These are phyloP conservation scores for Pyrus hybrid DNA, from an alignment of 331 rosid genomes.

Conservation along the genomic window DNA sequence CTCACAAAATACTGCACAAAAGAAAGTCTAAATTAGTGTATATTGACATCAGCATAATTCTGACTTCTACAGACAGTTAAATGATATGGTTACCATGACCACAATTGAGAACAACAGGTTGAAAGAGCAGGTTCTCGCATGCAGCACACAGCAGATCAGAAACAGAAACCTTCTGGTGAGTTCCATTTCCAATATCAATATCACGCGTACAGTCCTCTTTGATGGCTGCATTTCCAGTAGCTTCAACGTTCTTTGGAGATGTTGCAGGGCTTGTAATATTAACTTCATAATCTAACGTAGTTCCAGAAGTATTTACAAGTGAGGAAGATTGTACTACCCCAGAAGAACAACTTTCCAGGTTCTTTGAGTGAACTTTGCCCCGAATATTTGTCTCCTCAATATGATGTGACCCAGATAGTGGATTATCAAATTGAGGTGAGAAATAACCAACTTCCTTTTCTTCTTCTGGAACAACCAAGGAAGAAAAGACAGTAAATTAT, in stretches of 20 bases:
- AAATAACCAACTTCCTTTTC: not conserved
- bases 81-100: slow-evolving; percentile 4
- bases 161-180: slow-evolving; percentile 2
- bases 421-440: not conserved
- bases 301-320: slow-evolving; percentile 3
- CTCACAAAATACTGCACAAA: slow-evolving; percentile 1
- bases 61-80: not conserved
- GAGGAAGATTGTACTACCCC: not conserved
- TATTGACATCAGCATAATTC: not conserved
- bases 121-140: slow-evolving; percentile 10
- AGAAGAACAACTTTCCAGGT: not conserved
- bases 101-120: slow-evolving; percentile 11
- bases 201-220: not conserved
- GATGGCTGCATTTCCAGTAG: not conserved
- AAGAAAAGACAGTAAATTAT: not conserved
- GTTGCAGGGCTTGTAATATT: not conserved
- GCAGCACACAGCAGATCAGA: slow-evolving; percentile 6
- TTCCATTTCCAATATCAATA: slow-evolving; percentile 3
- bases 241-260: not conserved
- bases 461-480: not conserved
- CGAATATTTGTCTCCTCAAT: not conserved
- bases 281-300: not conserved
- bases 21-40: not conserved
- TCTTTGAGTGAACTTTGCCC: not conserved
- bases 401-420: not conserved